Evolutionary conservation across 371 early-diverging fungal species (phyloP), one percentile per base, ranked within the genome.

Genomic region (Apophysomyces ossiformis): DNA sequence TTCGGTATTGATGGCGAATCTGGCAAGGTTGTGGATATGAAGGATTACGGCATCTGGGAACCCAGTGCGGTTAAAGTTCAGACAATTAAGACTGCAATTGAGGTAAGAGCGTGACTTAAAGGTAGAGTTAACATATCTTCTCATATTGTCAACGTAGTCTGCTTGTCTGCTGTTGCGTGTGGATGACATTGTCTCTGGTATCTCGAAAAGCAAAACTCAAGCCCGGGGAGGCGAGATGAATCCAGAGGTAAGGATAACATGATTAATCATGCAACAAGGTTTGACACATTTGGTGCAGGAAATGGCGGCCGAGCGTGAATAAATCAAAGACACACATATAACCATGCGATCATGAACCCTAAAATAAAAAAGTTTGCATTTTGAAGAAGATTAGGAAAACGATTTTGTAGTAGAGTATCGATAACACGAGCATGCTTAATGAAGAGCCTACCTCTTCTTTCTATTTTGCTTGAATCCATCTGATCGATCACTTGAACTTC

Each of bases 11-110:
- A 99, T 78, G 99, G 99, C 50, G 90, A 90, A 68, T 89, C 89
- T 62, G 99, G 99, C 69, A 92, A 90, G 71, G 87, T 99, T 43
- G 98, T 92, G 16, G 99, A 99, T 78, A 99, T 99, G 96, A 89
- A 90, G 58, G 92, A 92, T 57, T 95, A 96, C 69, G 95, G 99
- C 64, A 88, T 99, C 67, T 96, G 99, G 96, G 99, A 99, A 83
- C 99, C 99, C n/a, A 88, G 91, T 65, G 95, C 97, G 15, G 99
- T 99, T 69, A 99, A 99, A 87, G 90, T 94, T 26, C 99, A 99
- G 87, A 96, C 95, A 7, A 87, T 99, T 81, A 99, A 99, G 91
- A 97, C 99, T 37, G 99, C 99, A n/a, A 94, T 99, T 72, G 99
- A 99, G 79, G 89, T 89, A 71, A 66, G 61, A 54, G 32, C 11